These are phyloP conservation scores for Cyclotella distinguenda DNA, from an alignment of 108 stramenopile genomes.

Conservation along the genomic window DNA sequence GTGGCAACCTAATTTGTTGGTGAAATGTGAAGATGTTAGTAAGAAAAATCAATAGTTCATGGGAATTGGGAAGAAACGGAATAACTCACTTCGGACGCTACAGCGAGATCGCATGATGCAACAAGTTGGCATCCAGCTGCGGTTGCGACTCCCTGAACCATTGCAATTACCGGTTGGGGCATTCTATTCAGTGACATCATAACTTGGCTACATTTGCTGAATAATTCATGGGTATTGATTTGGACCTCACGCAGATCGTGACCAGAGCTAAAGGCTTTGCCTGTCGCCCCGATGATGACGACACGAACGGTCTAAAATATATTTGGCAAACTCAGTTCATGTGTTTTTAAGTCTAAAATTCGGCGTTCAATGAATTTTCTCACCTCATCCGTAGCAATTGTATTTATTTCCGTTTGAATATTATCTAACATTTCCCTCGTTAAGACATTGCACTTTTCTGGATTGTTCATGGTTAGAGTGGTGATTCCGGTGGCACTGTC, in stretches of 20 bases:
- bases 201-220: constrained; percentile 55
- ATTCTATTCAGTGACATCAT: constrained; percentile 54
- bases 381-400: constrained; percentile 32
- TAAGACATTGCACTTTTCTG: constrained; percentile 43
- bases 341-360: too few species aligned
- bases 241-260: constrained; percentile 70
- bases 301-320: constrained; percentile 35
- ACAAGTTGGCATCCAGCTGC: constrained; percentile 84
- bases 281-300: constrained; percentile 47
- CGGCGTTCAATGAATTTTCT: not conserved
- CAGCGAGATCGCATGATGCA: constrained; percentile 72
- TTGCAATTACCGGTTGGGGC: constrained; percentile 64
- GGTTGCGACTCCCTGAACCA: constrained; percentile 72
- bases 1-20: constrained; percentile 1
- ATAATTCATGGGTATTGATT: constrained; percentile 34
- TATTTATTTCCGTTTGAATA: constrained; percentile 36
- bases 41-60: too few species aligned
- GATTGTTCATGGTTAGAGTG: constrained; percentile 50
- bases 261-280: constrained; percentile 64
- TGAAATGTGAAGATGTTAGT: too few species aligned
- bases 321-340: too few species aligned
- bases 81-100: constrained; percentile 33
- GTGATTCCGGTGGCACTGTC: constrained; percentile 24
- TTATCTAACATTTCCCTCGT: constrained; percentile 46
- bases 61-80: too few species aligned